A percentile compares a stretch with the other conserved stretches of the same genome.
These are phyloP conservation scores for Rhizophagus sp. DNA, from an alignment of 192 early-diverging fungal species.

Conservation along the genomic window DNA sequence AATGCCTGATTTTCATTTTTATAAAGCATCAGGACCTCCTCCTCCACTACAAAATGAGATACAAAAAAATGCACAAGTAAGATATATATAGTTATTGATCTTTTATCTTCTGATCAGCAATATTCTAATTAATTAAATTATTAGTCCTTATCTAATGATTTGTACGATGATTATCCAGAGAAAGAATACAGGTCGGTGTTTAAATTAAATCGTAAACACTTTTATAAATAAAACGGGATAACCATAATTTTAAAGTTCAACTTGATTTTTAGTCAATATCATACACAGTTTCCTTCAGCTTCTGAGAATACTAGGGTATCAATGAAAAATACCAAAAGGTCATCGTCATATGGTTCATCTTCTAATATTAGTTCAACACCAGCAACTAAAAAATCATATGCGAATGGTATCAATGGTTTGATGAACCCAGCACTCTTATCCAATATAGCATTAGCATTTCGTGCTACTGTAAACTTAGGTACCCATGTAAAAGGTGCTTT, in stretches of 20 bases:
- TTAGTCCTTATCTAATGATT: neutral
- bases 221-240: neutral
- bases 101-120: neutral
- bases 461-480: slow-evolving; percentile 24
- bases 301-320: neutral
- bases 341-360: neutral
- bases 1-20: slow-evolving; percentile 19
- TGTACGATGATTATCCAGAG: slow-evolving; percentile 28
- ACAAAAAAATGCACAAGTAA: neutral
- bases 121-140: neutral
- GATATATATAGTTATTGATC: neutral
- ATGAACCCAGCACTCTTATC: slow-evolving; percentile 21
- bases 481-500: slow-evolving; percentile 25
- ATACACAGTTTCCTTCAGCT: neutral
- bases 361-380: neutral
- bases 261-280: neutral
- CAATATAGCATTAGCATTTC: slow-evolving; percentile 28
- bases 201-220: neutral
- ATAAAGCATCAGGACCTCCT: neutral
- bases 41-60: neutral
- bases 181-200: neutral
- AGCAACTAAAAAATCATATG: neutral
- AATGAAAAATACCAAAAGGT: neutral
- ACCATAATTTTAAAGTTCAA: neutral
- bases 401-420: neutral